Evolutionary conservation across 306 rosid species (phyloP), one percentile per base, ranked within the genome.

Genomic region (Rosa persica): DNA sequence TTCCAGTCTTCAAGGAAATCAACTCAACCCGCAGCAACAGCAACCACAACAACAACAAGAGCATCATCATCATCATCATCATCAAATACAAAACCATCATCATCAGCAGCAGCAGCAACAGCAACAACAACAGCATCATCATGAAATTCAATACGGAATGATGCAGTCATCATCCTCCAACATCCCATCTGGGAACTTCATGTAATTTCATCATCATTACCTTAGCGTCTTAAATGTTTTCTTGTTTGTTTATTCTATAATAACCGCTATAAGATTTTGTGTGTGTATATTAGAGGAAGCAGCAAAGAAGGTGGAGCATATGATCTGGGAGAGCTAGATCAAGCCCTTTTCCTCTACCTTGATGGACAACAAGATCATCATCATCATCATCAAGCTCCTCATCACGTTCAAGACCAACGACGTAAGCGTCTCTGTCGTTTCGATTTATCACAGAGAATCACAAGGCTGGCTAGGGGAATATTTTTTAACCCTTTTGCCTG

Each of bases 261-360:
- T 77, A 42, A 61, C 34, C 39, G 3, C 27, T 69, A 42, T 36
- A 19, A 57, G 62, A 12, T 10, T 44, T 51, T 73, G 20, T 79
- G 74, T 38, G 15, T 67, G 16, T 17, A 8, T 38, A 68, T 65
- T 80, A 89, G 97, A 80, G 71, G 71, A 67, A 67, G 27, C 48
- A 81, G 79, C 87, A 93, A 91, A 86, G 99, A 93, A 23, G 62
- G 67, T 67, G 80, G 84, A 0, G 97, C 89, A 65, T 91, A 92
- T 87, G 99, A 93, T 83, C 80, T 96, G 82, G 96, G 96, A 3
- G 99, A 96, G 78, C 75, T 96, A 73, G 99, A 96, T 85, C 99
- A 89, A 86, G 97, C 97, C 2, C 91, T 93, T 78, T 93, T 96
- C 84, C 94, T 89, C 25, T 96, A 96, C 74, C 89, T 93, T n/a